phyloP scores from a whole-genome alignment of 1,284 basidiomycete genomes.

The Ceratobasidium sp. region DNA sequence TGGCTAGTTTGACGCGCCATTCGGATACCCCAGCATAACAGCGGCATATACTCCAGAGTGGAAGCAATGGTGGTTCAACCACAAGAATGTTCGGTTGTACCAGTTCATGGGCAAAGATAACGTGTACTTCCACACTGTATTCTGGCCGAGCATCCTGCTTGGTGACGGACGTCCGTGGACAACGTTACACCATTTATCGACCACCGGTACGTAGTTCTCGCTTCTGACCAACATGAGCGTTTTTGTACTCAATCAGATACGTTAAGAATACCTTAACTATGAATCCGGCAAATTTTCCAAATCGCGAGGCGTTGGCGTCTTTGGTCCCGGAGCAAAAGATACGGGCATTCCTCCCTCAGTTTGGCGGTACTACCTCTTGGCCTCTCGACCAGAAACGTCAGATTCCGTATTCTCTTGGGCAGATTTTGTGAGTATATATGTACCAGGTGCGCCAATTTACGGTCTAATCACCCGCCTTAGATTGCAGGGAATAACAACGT shows the following conservation, averaged over 20 bases:
- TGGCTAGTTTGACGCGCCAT: conserved; percentile 92
- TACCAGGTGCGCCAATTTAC: conserved; percentile 30
- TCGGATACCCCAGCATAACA: conserved; percentile 98
- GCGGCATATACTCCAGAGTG: conserved; percentile 95
- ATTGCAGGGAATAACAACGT: conserved; percentile 94
- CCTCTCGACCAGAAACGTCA: conserved; percentile 91
- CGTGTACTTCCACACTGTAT: conserved; percentile 98
- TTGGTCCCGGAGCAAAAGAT: conserved; percentile 93
- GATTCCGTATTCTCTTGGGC: conserved; percentile 98
- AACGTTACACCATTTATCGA: conserved; percentile 92
- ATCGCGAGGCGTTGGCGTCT: conserved; percentile 95
- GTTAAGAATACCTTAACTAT: conserved; percentile 94
- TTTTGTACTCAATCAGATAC: background rate
- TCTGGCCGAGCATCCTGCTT: conserved; percentile 91
- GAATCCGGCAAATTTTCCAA: conserved; percentile 99
- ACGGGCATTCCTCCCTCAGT: conserved; percentile 94
- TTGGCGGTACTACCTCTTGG: conserved; percentile 97
- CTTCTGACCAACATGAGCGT: conserved; percentile 29
- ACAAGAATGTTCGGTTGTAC: conserved; percentile 89
- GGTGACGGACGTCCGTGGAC: conserved; percentile 95
- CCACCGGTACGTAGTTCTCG: conserved; percentile 73
- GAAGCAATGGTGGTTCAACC: conserved; percentile 98
- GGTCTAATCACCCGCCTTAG: conserved; percentile 56
- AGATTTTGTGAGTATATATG: conserved; percentile 76
- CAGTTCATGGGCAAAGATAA: conserved; percentile 99